Evolutionary conservation across 2,329 filamentous ascomycete genomes (phyloP), one percentile per base, ranked within the genome.

Genomic region (Phaeosphaeriaceae sp.): DNA sequence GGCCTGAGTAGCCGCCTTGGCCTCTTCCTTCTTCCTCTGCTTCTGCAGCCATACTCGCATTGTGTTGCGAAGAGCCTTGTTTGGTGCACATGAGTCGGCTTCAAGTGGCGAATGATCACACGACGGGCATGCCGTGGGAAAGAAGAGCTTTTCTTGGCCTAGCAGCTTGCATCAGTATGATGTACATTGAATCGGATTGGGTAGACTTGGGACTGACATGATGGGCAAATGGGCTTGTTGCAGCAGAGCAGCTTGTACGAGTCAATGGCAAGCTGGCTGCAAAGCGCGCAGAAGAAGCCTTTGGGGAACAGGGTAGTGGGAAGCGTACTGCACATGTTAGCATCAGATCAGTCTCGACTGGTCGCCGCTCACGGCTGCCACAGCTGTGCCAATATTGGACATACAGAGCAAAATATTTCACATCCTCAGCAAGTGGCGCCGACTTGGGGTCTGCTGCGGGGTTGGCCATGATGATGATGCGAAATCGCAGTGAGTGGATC

Each of bases 171-270:
- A 32, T 60, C 33, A 62, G 56, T 21, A 42, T 16, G 23, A 11
- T 21, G 12, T 26, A 13, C 17, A 18, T 32, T 16, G 7, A 12
- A 3, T n/a, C 6, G 11, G n/a, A n/a, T n/a, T 16, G 16, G 6
- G 9, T n/a, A 15, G 34, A 18, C 9, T n/a, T n/a, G 13, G 15
- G 32, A 41, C 87, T 68, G 79, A 97, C 94, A 99, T 58, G 80
- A 83, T 68, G 93, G 89, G 79, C 94, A 97, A 50, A 97, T 96
- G 33, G 89, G 87, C 70, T 96, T 93, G 68, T 97, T 94, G 74
- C 94, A 99, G 76, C 94, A 99, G 1, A 92, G 90, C 21, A 97
- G 81, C 56, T 92, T 89, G 72, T 91, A 96, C 7, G 93, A 90
- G 71, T 97, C 95, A 58, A 96, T 80, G 23, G 92, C 92, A 50